These are phyloP conservation scores for Tulasnella sp. DNA, from an alignment of 768 basidiomycete genomes.

Conservation along the genomic window DNA sequence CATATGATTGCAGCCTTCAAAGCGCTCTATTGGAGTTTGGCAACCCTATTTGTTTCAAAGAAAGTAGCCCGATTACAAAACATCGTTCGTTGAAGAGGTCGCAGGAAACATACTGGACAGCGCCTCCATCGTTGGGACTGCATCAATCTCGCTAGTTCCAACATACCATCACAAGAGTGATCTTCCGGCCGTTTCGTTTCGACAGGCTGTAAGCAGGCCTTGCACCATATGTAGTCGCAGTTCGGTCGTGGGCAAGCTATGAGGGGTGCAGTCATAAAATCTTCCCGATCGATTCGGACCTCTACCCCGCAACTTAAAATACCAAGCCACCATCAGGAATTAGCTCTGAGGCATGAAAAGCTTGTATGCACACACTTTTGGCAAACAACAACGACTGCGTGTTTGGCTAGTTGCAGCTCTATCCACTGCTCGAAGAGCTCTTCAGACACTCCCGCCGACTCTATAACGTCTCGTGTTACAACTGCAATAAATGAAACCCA, in stretches of 20 bases:
- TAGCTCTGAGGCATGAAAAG: background rate
- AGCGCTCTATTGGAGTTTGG: conserved; percentile 3
- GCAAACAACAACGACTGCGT: conserved; percentile 43
- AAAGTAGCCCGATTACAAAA: background rate
- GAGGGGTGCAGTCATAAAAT: conserved; percentile 36
- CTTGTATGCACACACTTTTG: conserved; percentile 31
- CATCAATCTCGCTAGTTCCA: conserved; percentile 49
- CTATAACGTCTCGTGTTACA: conserved; percentile 37
- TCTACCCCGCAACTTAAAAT: conserved; percentile 36
- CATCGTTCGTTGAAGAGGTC: background rate
- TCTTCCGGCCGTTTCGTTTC: conserved; percentile 38
- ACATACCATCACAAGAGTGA: conserved; percentile 48
- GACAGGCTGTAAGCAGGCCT: conserved; percentile 44
- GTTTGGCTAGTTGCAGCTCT: conserved; percentile 42
- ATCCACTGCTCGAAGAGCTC: conserved; percentile 36
- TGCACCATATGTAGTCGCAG: conserved; percentile 57
- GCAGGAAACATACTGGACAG: conserved; percentile 43
- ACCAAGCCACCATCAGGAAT: background rate
- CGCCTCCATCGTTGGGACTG: conserved; percentile 49
- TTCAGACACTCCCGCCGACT: conserved; percentile 41
- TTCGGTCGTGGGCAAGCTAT: conserved; percentile 44
- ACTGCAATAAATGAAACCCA: conserved; percentile 27
- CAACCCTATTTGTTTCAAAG: background rate
- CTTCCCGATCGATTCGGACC: conserved; percentile 44
- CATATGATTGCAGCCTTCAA: conserved; percentile 19